A percentile compares a stretch with the other conserved stretches of the same genome.
Conservation (phyloP, 2,329 filamentous ascomycete species). For the Tolypocladium capitatum region DNA sequence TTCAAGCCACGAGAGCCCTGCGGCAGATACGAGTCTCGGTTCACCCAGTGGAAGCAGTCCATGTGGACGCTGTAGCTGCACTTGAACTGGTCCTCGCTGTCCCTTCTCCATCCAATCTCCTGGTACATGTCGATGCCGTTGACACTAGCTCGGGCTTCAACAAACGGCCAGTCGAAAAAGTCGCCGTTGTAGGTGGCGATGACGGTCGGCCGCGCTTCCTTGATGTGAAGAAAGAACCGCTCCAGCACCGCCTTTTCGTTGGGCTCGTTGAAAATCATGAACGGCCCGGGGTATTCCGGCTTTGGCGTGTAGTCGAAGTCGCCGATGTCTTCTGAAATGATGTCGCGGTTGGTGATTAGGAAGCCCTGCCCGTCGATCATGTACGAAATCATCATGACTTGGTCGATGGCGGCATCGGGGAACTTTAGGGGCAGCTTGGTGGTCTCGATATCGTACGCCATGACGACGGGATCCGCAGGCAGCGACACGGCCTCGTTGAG, state of each 20-base stretch:
- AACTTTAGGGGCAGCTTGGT: conserved; percentile 94
- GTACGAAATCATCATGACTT: conserved; percentile 99
- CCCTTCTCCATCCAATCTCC: conserved; percentile 93
- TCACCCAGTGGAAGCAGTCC: conserved; percentile 99
- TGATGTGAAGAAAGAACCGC: conserved; percentile 89
- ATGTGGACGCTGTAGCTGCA: conserved; percentile 94
- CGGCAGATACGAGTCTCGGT: conserved; percentile 92
- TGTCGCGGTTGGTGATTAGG: conserved; percentile 92
- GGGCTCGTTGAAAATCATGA: conserved; percentile 97
- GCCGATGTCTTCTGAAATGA: conserved; percentile 91
- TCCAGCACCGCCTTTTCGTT: conserved; percentile 82
- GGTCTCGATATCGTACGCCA: conserved; percentile 99
- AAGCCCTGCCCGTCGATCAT: conserved; percentile 99
- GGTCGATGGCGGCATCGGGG: conserved; percentile 84
- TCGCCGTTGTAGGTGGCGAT: conserved; percentile 99
- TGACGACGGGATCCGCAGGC: conserved; percentile 89
- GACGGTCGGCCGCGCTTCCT: conserved; percentile 85
- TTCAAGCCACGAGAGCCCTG: conserved; percentile 96
- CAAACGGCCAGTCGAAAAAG: conserved; percentile 99
- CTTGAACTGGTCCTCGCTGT: conserved; percentile 90
- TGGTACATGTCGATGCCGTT: conserved; percentile 98
- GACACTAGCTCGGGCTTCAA: conserved; percentile 83
- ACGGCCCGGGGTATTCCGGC: conserved; percentile 86
- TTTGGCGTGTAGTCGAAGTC: conserved; percentile 98
- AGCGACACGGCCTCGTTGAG: conserved; percentile 79